Conservation (phyloP, 1,284 basidiomycete genomes). For the Anthracocystis walkeri region DNA sequence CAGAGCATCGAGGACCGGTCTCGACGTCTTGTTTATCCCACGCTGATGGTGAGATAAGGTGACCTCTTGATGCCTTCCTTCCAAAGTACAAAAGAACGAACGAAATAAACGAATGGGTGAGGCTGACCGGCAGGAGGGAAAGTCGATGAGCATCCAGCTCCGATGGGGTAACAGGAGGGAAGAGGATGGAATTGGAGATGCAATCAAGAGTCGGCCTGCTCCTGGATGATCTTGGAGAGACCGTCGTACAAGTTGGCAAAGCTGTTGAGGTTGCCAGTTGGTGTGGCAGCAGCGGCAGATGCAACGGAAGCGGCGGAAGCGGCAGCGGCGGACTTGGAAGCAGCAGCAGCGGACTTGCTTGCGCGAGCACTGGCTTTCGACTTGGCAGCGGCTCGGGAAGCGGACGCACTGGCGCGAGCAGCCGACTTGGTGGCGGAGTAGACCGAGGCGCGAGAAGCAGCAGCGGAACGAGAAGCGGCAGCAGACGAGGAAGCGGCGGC, state of each 20-base stretch:
- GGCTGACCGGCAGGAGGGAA: constrained; percentile 28
- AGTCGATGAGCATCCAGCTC: constrained; percentile 32
- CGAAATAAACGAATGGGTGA: constrained; percentile 12
- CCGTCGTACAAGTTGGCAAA: constrained; percentile 63
- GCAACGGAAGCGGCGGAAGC: constrained; percentile 28
- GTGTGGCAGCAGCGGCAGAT: constrained; percentile 37
- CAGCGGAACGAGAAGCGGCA: constrained; percentile 46
- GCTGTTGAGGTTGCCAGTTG: constrained; percentile 62
- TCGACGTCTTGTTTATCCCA: constrained; percentile 1
- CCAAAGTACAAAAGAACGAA: constrained; percentile 13
- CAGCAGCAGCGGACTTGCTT: constrained; percentile 35
- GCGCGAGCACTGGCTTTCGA: constrained; percentile 38
- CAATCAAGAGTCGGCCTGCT: constrained; percentile 35
- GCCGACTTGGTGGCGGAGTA: constrained; percentile 48
- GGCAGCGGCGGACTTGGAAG: constrained; percentile 27
- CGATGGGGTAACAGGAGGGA: neutral
- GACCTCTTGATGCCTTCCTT: constrained; percentile 29
- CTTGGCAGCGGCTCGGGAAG: constrained; percentile 30
- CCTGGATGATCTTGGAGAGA: constrained; percentile 62
- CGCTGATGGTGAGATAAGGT: neutral
- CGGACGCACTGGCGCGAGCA: constrained; percentile 39
- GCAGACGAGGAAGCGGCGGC: constrained; percentile 36
- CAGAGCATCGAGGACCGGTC: constrained; percentile 31
- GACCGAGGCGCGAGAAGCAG: constrained; percentile 48
- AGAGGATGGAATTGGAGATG: neutral